Evolutionary conservation across 768 basidiomycete species (phyloP).

Genomic region (Suillus weaverae): DNA sequence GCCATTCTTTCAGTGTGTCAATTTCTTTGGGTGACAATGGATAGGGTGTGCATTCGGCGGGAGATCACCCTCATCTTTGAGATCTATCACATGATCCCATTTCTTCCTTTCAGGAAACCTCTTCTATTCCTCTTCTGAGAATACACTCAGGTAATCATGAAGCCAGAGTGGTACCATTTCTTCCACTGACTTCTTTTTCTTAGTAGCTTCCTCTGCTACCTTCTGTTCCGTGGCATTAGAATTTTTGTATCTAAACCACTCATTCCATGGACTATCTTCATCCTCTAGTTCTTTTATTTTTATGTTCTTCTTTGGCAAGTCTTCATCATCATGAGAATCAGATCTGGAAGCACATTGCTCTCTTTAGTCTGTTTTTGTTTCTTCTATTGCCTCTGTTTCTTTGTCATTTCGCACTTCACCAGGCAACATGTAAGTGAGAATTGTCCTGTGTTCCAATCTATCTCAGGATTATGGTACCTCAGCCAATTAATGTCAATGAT

Average conservation of each 20-base stretch:
- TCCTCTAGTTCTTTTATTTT: not conserved
- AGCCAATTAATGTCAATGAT: not conserved
- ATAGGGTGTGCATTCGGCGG: not conserved
- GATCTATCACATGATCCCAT: constrained; percentile 12
- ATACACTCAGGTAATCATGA: not conserved
- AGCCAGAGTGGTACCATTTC: not conserved
- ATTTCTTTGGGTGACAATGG: not conserved
- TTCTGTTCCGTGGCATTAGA: not conserved
- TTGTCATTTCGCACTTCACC: not conserved
- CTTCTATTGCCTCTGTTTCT: not conserved
- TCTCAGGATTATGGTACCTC: not conserved
- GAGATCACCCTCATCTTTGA: not conserved
- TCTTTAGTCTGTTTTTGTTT: not conserved
- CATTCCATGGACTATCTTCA: not conserved
- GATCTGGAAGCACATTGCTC: not conserved
- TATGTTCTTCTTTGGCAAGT: accelerated
- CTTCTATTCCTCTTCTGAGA: constrained; percentile 5
- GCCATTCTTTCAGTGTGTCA: constrained; percentile 6
- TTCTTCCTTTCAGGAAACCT: constrained; percentile 2
- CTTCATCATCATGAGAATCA: not conserved
- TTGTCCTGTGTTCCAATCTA: not conserved
- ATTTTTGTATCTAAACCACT: not conserved
- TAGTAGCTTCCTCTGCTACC: not conserved
- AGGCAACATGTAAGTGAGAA: not conserved
- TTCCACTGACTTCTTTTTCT: not conserved